A percentile compares a stretch with the other conserved stretches of the same genome.
Conservation (phyloP, 768 basidiomycete species). For the Rhodotorula paludigena region DNA sequence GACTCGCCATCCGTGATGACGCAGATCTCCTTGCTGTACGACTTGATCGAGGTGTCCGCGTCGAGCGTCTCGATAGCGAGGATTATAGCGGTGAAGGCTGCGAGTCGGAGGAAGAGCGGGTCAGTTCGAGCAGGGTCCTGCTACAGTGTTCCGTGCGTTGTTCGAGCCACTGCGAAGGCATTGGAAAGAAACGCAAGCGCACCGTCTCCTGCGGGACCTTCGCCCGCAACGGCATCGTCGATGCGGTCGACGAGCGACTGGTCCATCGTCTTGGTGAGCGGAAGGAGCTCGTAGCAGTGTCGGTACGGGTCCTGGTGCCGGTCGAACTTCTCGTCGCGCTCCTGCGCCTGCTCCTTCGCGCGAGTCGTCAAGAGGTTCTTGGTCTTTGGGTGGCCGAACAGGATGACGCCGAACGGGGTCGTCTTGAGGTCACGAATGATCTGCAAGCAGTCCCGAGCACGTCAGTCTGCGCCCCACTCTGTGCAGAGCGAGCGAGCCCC, state of each 20-base stretch:
- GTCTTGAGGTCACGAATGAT: constrained; percentile 89
- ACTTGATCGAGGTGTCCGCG: constrained; percentile 57
- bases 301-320: constrained; percentile 56
- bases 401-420: constrained; percentile 82
- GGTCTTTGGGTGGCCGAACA: constrained; percentile 61
- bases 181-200: constrained; percentile 43
- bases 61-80: constrained; percentile 78
- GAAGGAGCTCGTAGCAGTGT: constrained; percentile 69
- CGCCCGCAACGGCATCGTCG: constrained; percentile 55
- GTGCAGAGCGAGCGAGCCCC: neutral
- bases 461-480: no score
- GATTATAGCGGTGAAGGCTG: constrained; percentile 72
- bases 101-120: neutral
- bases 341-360: constrained; percentile 11
- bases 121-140: neutral
- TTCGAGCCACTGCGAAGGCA: no score
- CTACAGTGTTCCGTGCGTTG: no score
- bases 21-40: constrained; percentile 76
- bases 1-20: constrained; percentile 80
- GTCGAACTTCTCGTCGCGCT: constrained; percentile 54
- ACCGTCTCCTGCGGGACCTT: constrained; percentile 18
- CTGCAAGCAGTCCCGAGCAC: constrained; percentile 49
- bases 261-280: constrained; percentile 61
- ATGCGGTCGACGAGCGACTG: constrained; percentile 65
- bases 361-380: constrained; percentile 29